A percentile compares a stretch with the other conserved stretches of the same genome.
Conservation (phyloP, 768 basidiomycete genomes). For the Pulveroboletus sp. region DNA sequence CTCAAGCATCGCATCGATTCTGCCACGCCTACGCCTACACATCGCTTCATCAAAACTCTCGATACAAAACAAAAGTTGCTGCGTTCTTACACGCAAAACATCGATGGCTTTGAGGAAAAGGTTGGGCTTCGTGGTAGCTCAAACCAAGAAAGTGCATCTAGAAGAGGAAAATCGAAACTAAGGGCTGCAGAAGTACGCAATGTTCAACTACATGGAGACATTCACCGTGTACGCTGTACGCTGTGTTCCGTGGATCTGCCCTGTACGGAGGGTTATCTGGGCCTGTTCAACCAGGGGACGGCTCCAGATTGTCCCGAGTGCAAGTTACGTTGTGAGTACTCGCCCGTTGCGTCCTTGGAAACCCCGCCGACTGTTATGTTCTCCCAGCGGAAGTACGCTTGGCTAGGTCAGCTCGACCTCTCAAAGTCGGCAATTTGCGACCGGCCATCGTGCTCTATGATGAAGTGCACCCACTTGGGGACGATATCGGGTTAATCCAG, state of each 20-base stretch:
- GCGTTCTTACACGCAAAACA: constrained; percentile 95
- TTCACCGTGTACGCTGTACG: constrained; percentile 85
- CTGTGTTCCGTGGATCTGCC: constrained; percentile 77
- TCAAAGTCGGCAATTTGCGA: constrained; percentile 79
- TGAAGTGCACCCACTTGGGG: constrained; percentile 87
- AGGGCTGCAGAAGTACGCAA: constrained; percentile 72
- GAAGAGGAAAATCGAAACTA: constrained; percentile 69
- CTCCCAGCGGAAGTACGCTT: constrained; percentile 65
- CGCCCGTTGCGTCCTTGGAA: not conserved
- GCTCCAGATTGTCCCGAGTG: constrained; percentile 90
- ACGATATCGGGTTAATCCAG: constrained; percentile 85
- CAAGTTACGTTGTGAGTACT: constrained; percentile 63
- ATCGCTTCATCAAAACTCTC: constrained; percentile 80
- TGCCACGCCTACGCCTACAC: constrained; percentile 81
- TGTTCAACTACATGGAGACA: constrained; percentile 92
- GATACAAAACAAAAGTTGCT: constrained; percentile 80
- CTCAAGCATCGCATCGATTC: constrained; percentile 78
- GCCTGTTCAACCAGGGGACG: constrained; percentile 59
- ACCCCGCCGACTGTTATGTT: not conserved
- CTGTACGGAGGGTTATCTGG: constrained; percentile 59
- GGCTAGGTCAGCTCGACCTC: constrained; percentile 77
- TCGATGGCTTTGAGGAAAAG: constrained; percentile 87
- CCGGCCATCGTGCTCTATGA: constrained; percentile 95
- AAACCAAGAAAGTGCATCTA: constrained; percentile 42
- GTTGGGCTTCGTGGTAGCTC: constrained; percentile 71